Evolutionary conservation across 768 basidiomycete species (phyloP).

Genomic region (Psilocybe sp.): DNA sequence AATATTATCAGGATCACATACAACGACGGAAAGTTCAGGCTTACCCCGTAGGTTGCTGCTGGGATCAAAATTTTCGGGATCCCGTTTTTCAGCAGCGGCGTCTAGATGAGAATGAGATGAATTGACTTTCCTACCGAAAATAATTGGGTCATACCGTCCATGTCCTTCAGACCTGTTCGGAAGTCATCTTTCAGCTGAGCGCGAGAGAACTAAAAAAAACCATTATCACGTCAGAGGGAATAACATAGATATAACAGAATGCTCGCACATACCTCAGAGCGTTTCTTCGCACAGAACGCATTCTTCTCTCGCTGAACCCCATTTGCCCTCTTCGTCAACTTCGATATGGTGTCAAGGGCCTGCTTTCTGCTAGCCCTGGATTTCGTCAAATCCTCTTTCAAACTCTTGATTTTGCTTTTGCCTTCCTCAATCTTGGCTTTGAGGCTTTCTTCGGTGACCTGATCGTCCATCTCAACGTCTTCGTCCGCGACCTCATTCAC

Average conservation of each 20-base stretch:
- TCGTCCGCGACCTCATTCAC: slow-evolving; percentile 25
- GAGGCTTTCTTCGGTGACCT: slow-evolving; percentile 43
- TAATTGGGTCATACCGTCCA: slow-evolving; percentile 41
- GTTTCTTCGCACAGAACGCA: slow-evolving; percentile 55
- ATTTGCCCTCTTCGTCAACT: slow-evolving; percentile 38
- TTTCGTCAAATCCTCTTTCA: slow-evolving; percentile 33
- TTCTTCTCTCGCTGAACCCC: slow-evolving; percentile 58
- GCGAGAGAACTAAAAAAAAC: slow-evolving; percentile 42
- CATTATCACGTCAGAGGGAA: slow-evolving; percentile 4
- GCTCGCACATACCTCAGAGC: slow-evolving; percentile 42
- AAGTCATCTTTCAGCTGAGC: slow-evolving; percentile 61
- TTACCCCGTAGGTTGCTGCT: slow-evolving; percentile 45
- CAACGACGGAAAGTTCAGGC: slow-evolving; percentile 7
- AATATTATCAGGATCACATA: background rate
- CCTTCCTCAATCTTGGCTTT: slow-evolving; percentile 41
- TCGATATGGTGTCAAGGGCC: slow-evolving; percentile 28
- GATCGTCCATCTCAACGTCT: slow-evolving; percentile 28
- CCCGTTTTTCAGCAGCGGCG: slow-evolving; percentile 51
- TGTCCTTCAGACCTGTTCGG: slow-evolving; percentile 52
- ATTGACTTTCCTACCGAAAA: too few relatives aligned
- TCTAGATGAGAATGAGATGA: too few relatives aligned
- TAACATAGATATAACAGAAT: background rate
- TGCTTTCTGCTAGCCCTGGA: slow-evolving; percentile 35
- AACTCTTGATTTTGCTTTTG: slow-evolving; percentile 37
- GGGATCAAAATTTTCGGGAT: slow-evolving; percentile 58